Conservation (phyloP, 2,329 filamentous ascomycete species). For the Dactylella cylindrospora region DNA sequence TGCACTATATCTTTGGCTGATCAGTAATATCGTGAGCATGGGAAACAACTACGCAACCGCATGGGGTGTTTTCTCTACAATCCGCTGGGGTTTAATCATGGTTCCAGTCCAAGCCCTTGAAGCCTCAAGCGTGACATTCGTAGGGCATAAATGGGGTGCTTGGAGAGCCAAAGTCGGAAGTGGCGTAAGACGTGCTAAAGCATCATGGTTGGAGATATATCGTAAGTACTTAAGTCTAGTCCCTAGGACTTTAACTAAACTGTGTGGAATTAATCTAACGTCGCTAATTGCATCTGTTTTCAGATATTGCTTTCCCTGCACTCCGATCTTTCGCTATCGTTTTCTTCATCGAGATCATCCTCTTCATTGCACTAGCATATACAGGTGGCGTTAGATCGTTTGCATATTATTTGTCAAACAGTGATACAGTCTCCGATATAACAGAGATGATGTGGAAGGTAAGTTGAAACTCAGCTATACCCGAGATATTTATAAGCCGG, state of each 20-base stretch:
- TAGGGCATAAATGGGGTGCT: conserved; percentile 67
- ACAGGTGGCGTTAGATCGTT: conserved; percentile 62
- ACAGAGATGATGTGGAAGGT: conserved; percentile 66
- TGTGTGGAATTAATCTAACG: not conserved
- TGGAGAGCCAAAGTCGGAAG: conserved; percentile 53
- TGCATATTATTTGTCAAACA: conserved; percentile 64
- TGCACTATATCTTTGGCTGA: conserved; percentile 69
- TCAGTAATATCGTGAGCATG: conserved; percentile 65
- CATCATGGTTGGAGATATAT: conserved; percentile 50
- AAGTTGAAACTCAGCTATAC: conserved; percentile 20
- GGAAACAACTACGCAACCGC: conserved; percentile 68
- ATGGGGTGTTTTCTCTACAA: conserved; percentile 73
- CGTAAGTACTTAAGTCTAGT: conserved; percentile 46
- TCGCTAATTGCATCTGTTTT: conserved; percentile 20
- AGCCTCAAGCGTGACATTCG: conserved; percentile 65
- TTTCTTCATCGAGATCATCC: conserved; percentile 62
- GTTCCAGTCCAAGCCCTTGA: conserved; percentile 69
- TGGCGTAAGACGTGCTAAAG: conserved; percentile 49
- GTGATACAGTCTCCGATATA: conserved; percentile 61
- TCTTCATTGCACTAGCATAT: conserved; percentile 65
- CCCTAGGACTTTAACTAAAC: not conserved
- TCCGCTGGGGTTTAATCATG: conserved; percentile 74
- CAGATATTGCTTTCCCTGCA: conserved; percentile 58
- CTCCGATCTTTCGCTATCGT: conserved; percentile 59
- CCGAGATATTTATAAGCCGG: no score